Evolutionary conservation across 768 basidiomycete species (phyloP).

Genomic region (Rhizopogon salebrosus): DNA sequence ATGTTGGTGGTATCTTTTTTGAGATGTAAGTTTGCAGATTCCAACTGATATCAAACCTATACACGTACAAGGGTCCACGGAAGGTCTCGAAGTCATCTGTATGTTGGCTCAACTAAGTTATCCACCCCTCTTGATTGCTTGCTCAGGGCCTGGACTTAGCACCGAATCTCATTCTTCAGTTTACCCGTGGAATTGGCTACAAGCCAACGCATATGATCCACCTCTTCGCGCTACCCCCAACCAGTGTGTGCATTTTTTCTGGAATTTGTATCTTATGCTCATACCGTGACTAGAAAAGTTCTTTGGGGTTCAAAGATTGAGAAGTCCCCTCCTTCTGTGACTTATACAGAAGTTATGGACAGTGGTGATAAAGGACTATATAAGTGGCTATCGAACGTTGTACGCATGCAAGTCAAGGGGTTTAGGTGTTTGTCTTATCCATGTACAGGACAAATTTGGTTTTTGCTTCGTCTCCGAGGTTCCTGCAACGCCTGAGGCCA

Average conservation of each 20-base stretch:
- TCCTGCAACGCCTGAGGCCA: conserved; percentile 76
- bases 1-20: background rate
- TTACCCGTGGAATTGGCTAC: conserved; percentile 87
- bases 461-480: conserved; percentile 85
- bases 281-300: conserved; percentile 41
- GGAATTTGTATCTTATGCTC: background rate
- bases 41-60: conserved; percentile 66
- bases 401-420: conserved; percentile 30
- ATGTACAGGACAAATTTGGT: conserved; percentile 72
- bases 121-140: background rate
- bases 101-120: conserved; percentile 18
- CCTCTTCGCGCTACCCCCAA: conserved; percentile 26
- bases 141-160: conserved; percentile 16
- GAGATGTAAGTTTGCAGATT: conserved; percentile 49
- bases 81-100: conserved; percentile 78
- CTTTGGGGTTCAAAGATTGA: conserved; percentile 80
- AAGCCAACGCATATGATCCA: conserved; percentile 77
- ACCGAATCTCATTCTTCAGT: conserved; percentile 65
- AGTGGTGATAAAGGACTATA: conserved; percentile 60
- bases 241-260: conserved; percentile 38
- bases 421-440: background rate
- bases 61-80: conserved; percentile 44
- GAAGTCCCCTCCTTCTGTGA: conserved; percentile 67
- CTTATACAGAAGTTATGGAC: conserved; percentile 70
- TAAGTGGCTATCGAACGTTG: conserved; percentile 79